A percentile compares a stretch with the other conserved stretches of the same genome.
phyloP scores from a whole-genome alignment of 2,329 filamentous ascomycete species.

The Coleophoma eucalyptorum region DNA sequence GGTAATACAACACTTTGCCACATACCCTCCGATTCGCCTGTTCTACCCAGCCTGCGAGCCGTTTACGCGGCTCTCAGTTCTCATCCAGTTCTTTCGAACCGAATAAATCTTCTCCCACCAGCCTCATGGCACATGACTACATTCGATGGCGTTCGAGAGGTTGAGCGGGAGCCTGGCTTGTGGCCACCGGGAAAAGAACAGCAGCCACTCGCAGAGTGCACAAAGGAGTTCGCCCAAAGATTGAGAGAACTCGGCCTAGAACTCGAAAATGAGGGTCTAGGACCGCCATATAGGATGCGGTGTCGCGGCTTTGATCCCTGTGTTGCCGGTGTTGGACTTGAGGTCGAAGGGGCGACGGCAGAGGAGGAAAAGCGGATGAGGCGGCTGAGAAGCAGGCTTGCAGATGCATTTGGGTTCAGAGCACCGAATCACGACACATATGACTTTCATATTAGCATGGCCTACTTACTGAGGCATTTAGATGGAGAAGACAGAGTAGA shows the following conservation, averaged over 20 bases:
- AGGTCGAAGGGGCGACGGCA: conserved; percentile 13
- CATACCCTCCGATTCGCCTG: not conserved
- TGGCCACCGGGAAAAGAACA: conserved; percentile 13
- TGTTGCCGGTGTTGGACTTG: conserved; percentile 11
- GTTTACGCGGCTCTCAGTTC: conserved; percentile 11
- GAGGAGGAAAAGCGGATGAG: conserved; percentile 18
- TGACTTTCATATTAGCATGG: conserved; percentile 18
- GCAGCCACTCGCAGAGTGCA: conserved; percentile 8
- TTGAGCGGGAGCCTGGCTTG: conserved; percentile 14
- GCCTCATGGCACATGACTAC: conserved; percentile 21
- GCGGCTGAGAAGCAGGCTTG: conserved; percentile 10
- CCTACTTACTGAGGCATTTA: conserved; percentile 16
- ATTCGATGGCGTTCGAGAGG: conserved; percentile 15
- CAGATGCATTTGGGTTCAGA: conserved; percentile 11
- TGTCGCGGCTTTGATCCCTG: not conserved
- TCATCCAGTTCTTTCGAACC: conserved; percentile 9
- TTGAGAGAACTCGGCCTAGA: conserved; percentile 3
- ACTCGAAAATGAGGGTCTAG: not conserved
- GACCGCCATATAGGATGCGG: not conserved
- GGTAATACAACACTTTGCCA: conserved; percentile 1
- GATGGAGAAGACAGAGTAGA: conserved; percentile 11
- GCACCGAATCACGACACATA: conserved; percentile 19
- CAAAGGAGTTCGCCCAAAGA: conserved; percentile 7
- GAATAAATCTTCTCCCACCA: conserved; percentile 12
- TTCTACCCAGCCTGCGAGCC: not conserved